Base-by-base conservation (phyloP, 148 eudicot genomes). In the Vaccinium myrtillus region DNA sequence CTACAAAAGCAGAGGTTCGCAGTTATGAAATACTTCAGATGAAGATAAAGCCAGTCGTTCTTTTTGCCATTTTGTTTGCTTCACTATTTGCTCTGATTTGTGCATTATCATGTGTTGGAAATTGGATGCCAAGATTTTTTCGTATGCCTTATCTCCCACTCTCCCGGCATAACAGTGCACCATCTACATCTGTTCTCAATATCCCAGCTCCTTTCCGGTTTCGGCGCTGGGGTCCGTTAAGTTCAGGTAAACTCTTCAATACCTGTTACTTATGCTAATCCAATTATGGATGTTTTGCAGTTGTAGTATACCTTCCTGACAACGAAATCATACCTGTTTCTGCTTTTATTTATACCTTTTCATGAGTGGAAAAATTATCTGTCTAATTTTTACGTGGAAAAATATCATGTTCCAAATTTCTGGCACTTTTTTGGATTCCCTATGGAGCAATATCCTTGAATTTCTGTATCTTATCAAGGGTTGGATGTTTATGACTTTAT, bases 141-240 rank as follows among this genome's bases (percentile, higher is more conserved):
- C 91, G 90, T 8, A 89, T 93, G 86, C 67, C 87, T 27, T 84
- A 90, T 85, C 91, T 95, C 82, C 94, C 99, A 36, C 87, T 95
- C 83, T 91, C 91, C 86, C 88, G 92, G 90, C 95, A 87, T 83
- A 92, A 89, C 84, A 90, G 87, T 87, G 89, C 87, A 11, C 84
- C 98, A 71, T 77, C 94, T 13, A 67, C 89, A 36, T 88, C 95
- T 21, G 94, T 91, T 82, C 91, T 90, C 85, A 94, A 88, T 84
- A 89, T 92, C 71, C 83, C 95, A 43, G 85, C 94, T 39, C 94
- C 94, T 89, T 93, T 95, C 81, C 88, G 90, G 78, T 89, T 94
- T 81, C 91, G 81, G 86, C 90, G 87, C 25, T 94, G 99, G 99
- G 91, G 94, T 87, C 90, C 94, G 71, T 86, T 91, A 25, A 92